Evolutionary conservation across 192 early-diverging fungal species (phyloP).

Genomic region (Gryganskiella cystojenkinii): DNA sequence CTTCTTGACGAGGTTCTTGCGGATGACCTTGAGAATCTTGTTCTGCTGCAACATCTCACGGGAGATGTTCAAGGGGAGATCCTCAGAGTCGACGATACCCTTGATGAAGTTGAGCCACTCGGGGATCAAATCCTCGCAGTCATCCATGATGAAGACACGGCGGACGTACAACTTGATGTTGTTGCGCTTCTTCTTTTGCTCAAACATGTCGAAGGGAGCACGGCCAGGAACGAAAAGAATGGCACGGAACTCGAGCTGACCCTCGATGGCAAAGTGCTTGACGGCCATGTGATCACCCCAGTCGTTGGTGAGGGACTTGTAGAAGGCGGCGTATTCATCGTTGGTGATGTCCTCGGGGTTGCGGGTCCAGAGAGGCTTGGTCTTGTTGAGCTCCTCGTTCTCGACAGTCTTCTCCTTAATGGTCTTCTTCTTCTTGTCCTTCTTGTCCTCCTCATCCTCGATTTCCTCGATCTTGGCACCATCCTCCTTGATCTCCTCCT

Average conservation of each 20-base stretch:
- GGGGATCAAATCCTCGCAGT: constrained; percentile 99
- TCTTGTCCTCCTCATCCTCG: constrained; percentile 82
- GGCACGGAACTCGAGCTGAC: constrained; percentile 99
- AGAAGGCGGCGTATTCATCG: constrained; percentile 98
- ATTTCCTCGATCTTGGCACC: constrained; percentile 85
- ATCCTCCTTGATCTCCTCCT: constrained; percentile 76
- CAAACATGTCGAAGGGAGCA: constrained; percentile 98
- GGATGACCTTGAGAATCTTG: constrained; percentile 99
- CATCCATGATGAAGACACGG: constrained; percentile 99
- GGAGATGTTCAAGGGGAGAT: constrained; percentile 99
- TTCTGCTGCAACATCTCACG: constrained; percentile 99
- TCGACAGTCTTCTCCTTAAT: constrained; percentile 86
- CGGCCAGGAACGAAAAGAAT: constrained; percentile 97
- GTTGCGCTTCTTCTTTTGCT: constrained; percentile 99
- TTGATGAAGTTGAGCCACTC: constrained; percentile 99
- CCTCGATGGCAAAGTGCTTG: constrained; percentile 99
- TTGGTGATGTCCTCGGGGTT: constrained; percentile 97
- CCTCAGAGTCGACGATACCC: constrained; percentile 99
- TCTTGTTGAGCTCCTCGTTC: constrained; percentile 98
- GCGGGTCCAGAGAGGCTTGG: constrained; percentile 99
- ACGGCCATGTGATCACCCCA: constrained; percentile 98
- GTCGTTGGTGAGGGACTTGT: constrained; percentile 99
- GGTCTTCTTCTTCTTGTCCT: constrained; percentile 82
- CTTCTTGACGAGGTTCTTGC: constrained; percentile 99
- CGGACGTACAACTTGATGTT: constrained; percentile 99